phyloP scores from a whole-genome alignment of 257 asterid species.

The Scutellaria baicalensis region DNA sequence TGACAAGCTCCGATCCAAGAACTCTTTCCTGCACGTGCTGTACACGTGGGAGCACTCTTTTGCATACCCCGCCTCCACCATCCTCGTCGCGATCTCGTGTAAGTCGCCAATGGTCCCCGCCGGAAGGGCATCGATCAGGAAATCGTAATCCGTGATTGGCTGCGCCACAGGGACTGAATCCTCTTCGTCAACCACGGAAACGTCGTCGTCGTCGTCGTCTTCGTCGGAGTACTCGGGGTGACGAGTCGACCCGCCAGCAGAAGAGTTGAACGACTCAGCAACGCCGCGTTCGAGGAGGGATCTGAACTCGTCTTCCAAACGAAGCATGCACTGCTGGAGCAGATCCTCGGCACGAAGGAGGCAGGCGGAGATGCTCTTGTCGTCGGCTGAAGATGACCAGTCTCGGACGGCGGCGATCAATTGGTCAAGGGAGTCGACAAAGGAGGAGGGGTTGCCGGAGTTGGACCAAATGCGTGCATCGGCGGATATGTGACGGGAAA shows the following conservation, averaged over 20 bases:
- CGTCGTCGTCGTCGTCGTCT: slow-evolving; percentile 11
- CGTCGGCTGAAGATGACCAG: slow-evolving; percentile 45
- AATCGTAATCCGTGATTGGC: slow-evolving; percentile 49
- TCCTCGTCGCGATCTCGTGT: slow-evolving; percentile 64
- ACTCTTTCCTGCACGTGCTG: slow-evolving; percentile 54
- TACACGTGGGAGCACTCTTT: slow-evolving; percentile 68
- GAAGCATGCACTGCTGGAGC: slow-evolving; percentile 66
- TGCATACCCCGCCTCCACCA: slow-evolving; percentile 75
- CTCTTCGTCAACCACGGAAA: slow-evolving; percentile 22
- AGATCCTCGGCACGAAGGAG: slow-evolving; percentile 65
- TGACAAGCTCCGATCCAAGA: slow-evolving; percentile 66
- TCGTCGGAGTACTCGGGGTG: slow-evolving; percentile 39
- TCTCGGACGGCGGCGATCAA: slow-evolving; percentile 37
- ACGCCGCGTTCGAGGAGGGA: slow-evolving; percentile 35
- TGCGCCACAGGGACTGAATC: slow-evolving; percentile 50
- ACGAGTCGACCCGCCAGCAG: slow-evolving; percentile 24
- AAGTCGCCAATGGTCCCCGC: slow-evolving; percentile 49
- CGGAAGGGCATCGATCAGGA: slow-evolving; percentile 62
- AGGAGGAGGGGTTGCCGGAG: slow-evolving; percentile 38
- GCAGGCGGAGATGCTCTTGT: slow-evolving; percentile 36
- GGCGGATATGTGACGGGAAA: slow-evolving; percentile 39
- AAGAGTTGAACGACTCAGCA: slow-evolving; percentile 11
- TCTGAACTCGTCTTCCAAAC: slow-evolving; percentile 69
- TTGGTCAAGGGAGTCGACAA: slow-evolving; percentile 54
- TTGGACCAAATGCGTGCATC: slow-evolving; percentile 44